phyloP scores from a whole-genome alignment of 1,139 yeast species.

The Kazachstania sp. region DNA sequence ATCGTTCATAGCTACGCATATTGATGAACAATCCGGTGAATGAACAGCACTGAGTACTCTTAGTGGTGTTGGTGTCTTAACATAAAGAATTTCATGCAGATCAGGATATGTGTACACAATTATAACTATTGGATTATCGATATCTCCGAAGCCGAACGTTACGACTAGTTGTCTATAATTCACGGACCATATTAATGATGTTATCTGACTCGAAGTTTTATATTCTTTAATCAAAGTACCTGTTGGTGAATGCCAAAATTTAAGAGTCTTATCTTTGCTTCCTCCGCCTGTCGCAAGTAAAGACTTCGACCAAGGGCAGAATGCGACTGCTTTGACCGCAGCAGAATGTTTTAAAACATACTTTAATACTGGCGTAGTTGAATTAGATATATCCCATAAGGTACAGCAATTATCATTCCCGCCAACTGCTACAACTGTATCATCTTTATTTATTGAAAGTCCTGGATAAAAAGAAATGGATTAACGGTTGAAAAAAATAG shows the following conservation, averaged over 20 bases:
- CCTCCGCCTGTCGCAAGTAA: conserved; percentile 80
- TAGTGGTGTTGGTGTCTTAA: conserved; percentile 44
- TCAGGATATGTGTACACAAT: conserved; percentile 60
- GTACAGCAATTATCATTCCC: conserved; percentile 66
- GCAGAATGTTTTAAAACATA: conserved; percentile 55
- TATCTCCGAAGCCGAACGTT: conserved; percentile 70
- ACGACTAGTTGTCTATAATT: conserved; percentile 57
- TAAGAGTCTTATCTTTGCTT: conserved; percentile 54
- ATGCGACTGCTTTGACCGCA: conserved; percentile 74
- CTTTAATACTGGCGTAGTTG: conserved; percentile 37
- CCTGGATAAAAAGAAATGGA: conserved; percentile 30
- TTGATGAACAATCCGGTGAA: conserved; percentile 52
- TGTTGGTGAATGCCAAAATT: conserved; percentile 77
- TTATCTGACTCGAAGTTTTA: conserved; percentile 63
- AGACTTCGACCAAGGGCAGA: conserved; percentile 71
- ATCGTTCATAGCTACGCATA: conserved; percentile 72
- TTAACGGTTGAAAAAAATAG: neutral
- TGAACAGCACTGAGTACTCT: conserved; percentile 58
- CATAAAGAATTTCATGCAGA: conserved; percentile 42
- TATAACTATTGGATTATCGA: conserved; percentile 40
- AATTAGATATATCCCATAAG: conserved; percentile 50
- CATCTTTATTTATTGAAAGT: conserved; percentile 43
- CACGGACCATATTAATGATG: conserved; percentile 70
- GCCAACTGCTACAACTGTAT: conserved; percentile 54
- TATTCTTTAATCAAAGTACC: conserved; percentile 57